Conservation (phyloP, 2,329 filamentous ascomycete species). For the Xylaria sp. region DNA sequence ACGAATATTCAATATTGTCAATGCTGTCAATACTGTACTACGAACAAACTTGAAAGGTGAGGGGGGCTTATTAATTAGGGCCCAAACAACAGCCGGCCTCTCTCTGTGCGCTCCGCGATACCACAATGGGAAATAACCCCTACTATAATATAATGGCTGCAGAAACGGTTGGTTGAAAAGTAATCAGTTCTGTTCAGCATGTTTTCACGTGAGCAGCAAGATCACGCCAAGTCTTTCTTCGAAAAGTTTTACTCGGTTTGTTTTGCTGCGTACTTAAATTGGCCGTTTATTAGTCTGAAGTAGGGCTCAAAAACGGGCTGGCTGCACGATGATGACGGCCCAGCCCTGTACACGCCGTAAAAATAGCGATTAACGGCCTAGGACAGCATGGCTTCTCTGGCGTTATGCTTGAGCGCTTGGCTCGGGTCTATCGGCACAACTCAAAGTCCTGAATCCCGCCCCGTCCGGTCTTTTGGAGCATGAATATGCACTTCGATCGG, state of each 20-base stretch:
- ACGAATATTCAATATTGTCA: not conserved
- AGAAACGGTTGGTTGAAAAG: not conserved
- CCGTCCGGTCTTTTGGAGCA: not conserved
- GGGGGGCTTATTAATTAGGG: not conserved
- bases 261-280: not conserved
- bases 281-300: not conserved
- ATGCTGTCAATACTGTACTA: too few species aligned
- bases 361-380: not conserved
- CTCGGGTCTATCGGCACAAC: conserved; percentile 30
- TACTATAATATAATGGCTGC: not conserved
- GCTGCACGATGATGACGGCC: conserved; percentile 16
- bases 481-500: conserved; percentile 19
- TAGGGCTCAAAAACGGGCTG: not conserved
- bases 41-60: not conserved
- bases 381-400: not conserved
- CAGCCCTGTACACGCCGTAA: conserved; percentile 4
- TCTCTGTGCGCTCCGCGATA: not conserved
- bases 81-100: not conserved
- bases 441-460: conserved; percentile 8
- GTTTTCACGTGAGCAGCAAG: not conserved
- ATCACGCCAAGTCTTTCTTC: not conserved
- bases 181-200: not conserved
- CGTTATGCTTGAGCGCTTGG: conserved; percentile 9
- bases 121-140: not conserved
- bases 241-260: not conserved